phyloP scores from a whole-genome alignment of 352 stramenopile genomes.

The Phytophthora megakarya region DNA sequence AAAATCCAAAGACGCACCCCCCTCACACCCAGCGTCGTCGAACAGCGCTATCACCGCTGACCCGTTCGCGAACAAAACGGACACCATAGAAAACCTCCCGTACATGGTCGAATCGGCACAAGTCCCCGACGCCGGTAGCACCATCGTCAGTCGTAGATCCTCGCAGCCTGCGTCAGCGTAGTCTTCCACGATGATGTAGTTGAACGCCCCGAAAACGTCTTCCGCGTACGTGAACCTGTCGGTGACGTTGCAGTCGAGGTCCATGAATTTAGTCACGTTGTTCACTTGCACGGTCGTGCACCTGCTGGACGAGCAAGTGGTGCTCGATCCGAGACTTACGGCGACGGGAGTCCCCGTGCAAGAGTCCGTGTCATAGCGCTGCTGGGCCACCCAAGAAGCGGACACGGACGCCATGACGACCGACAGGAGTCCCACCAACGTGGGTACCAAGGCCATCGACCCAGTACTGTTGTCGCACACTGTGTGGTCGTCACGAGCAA shows the following conservation, averaged over 20 bases:
- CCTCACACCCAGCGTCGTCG: constrained; percentile 4
- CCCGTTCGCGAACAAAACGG: constrained; percentile 29
- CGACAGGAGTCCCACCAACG: neutral
- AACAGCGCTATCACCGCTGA: constrained; percentile 27
- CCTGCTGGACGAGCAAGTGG: neutral
- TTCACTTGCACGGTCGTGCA: constrained; percentile 20
- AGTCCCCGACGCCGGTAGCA: constrained; percentile 22
- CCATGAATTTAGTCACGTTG: constrained; percentile 15
- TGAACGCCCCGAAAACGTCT: constrained; percentile 22
- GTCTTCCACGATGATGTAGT: constrained; percentile 36
- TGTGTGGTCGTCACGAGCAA: constrained; percentile 23
- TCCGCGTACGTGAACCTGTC: constrained; percentile 32
- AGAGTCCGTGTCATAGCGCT: constrained; percentile 13
- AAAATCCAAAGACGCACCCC: constrained; percentile 7
- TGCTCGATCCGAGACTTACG: constrained; percentile 14
- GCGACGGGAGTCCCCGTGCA: constrained; percentile 20
- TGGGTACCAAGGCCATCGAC: constrained; percentile 18
- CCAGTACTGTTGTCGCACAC: constrained; percentile 2
- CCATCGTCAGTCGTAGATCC: constrained; percentile 19
- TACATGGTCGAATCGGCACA: constrained; percentile 22
- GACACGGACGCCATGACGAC: constrained; percentile 1
- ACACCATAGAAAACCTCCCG: constrained; percentile 24
- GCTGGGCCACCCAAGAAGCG: constrained; percentile 21
- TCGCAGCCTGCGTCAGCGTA: constrained; percentile 19
- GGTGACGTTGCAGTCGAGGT: constrained; percentile 26